phyloP scores from a whole-genome alignment of 1,284 basidiomycete species.

The Trichosporon ovoides region DNA sequence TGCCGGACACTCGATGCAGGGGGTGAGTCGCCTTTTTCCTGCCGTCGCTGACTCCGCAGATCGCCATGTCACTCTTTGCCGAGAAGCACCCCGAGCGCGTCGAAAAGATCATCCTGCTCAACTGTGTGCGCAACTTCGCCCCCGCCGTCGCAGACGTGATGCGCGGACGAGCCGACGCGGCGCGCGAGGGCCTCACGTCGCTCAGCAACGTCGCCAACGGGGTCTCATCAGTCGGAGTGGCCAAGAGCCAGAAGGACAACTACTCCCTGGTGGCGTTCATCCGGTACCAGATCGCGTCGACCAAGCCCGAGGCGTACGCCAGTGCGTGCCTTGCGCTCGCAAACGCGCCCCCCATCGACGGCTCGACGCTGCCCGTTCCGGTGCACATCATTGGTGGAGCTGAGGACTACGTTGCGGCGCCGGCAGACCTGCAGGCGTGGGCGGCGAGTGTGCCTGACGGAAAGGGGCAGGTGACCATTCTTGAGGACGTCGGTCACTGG shows the following conservation, averaged over 20 bases:
- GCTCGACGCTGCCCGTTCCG: conserved; percentile 13
- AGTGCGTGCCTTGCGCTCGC: conserved; percentile 27
- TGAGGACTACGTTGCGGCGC: conserved; percentile 30
- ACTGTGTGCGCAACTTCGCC: conserved; percentile 27
- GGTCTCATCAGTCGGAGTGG: conserved; percentile 24
- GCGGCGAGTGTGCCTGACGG: conserved; percentile 20
- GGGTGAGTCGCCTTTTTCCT: conserved; percentile 17
- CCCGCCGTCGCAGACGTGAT: conserved; percentile 22
- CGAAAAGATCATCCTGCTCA: conserved; percentile 30
- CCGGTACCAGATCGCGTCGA: conserved; percentile 26
- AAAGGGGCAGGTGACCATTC: conserved; percentile 18
- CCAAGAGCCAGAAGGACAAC: conserved; percentile 10
- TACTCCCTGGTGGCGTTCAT: conserved; percentile 19
- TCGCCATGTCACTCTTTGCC: conserved; percentile 23
- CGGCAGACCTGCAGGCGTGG: conserved; percentile 19
- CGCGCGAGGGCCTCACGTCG: conserved; percentile 17
- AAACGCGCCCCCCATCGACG: conserved; percentile 16
- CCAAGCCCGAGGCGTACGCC: conserved; percentile 26
- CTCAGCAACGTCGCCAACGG: conserved; percentile 21
- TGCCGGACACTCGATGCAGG: conserved; percentile 33
- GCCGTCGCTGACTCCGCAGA: conserved; percentile 15
- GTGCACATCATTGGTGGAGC: conserved; percentile 27
- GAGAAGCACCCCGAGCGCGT: conserved; percentile 22
- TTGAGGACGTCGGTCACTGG: conserved; percentile 32
- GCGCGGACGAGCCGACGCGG: conserved; percentile 24